These are phyloP conservation scores for Aschersonia sp. DNA, from an alignment of 2,329 filamentous ascomycete species.

Conservation along the genomic window DNA sequence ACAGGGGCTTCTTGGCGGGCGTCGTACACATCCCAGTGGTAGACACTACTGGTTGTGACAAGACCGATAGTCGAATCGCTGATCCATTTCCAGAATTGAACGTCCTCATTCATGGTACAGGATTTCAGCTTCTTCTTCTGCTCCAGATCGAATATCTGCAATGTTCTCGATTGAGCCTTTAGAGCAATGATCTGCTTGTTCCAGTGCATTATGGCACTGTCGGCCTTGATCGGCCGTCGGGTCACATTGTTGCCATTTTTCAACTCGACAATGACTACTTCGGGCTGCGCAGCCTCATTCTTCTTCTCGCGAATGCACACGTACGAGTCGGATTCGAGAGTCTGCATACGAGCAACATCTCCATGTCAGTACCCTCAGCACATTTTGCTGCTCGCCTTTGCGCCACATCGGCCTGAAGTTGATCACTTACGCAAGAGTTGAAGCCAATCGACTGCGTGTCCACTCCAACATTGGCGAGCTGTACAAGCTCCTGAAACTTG, in stretches of 20 bases:
- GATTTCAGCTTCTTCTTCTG: constrained; percentile 95
- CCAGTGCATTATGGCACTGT: constrained; percentile 99
- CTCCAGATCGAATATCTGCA: constrained; percentile 94
- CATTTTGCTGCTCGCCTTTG: too few relatives aligned
- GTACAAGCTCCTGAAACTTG: constrained; percentile 83
- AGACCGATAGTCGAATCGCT: constrained; percentile 77
- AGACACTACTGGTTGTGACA: constrained; percentile 81
- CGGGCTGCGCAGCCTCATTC: constrained; percentile 66
- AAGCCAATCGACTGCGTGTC: constrained; percentile 50
- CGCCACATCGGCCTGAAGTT: too few relatives aligned
- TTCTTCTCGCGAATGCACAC: constrained; percentile 95
- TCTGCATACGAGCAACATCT: constrained; percentile 35
- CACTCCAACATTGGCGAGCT: constrained; percentile 37
- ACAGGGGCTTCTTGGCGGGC: constrained; percentile 61
- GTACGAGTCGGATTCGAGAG: constrained; percentile 92
- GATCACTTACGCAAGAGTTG: constrained; percentile 52
- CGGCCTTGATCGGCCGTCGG: constrained; percentile 90
- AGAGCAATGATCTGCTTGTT: constrained; percentile 89
- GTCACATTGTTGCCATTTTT: constrained; percentile 96
- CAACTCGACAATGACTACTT: constrained; percentile 95
- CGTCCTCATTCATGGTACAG: constrained; percentile 89
- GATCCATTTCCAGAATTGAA: constrained; percentile 99
- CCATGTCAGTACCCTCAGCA: too few relatives aligned
- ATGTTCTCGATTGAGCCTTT: constrained; percentile 82
- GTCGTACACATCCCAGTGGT: constrained; percentile 97